These are phyloP conservation scores for Aspergillus eucalypticola DNA, from an alignment of 2,329 filamentous ascomycete genomes.

Conservation along the genomic window DNA sequence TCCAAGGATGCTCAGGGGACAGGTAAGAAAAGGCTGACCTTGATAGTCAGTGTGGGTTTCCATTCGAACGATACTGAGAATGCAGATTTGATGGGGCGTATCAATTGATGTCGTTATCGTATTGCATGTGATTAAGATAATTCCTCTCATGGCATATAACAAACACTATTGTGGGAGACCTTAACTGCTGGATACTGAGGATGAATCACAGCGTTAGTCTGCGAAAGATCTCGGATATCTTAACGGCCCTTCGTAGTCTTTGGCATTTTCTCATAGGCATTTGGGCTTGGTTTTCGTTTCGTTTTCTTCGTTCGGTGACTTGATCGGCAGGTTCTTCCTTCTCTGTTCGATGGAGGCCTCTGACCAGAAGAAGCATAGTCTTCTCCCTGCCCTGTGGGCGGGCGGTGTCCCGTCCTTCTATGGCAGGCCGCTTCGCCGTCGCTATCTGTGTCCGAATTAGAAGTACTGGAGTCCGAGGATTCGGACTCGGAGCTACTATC, in stretches of 20 bases:
- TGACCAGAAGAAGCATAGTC: background rate
- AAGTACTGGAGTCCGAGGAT: conserved; percentile 55
- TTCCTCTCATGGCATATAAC: too few relatives aligned
- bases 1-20: background rate
- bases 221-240: background rate
- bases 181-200: background rate
- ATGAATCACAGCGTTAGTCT: background rate
- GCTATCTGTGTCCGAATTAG: conserved; percentile 50
- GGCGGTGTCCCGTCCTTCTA: conserved; percentile 5
- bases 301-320: conserved; percentile 23
- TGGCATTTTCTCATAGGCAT: conserved; percentile 51
- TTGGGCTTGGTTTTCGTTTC: conserved; percentile 43
- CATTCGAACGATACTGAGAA: background rate
- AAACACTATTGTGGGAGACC: too few relatives aligned
- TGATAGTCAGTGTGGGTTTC: background rate
- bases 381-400: conserved; percentile 9
- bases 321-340: conserved; percentile 19
- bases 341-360: background rate
- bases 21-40: background rate
- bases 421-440: conserved; percentile 21
- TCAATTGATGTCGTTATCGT: too few relatives aligned
- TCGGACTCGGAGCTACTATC: conserved; percentile 69
- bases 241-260: conserved; percentile 27
- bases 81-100: too few relatives aligned
- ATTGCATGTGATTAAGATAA: too few relatives aligned